Evolutionary conservation across 2,329 filamentous ascomycete genomes (phyloP), one percentile per base, ranked within the genome.

Genomic region (Colletotrichum tabaci): DNA sequence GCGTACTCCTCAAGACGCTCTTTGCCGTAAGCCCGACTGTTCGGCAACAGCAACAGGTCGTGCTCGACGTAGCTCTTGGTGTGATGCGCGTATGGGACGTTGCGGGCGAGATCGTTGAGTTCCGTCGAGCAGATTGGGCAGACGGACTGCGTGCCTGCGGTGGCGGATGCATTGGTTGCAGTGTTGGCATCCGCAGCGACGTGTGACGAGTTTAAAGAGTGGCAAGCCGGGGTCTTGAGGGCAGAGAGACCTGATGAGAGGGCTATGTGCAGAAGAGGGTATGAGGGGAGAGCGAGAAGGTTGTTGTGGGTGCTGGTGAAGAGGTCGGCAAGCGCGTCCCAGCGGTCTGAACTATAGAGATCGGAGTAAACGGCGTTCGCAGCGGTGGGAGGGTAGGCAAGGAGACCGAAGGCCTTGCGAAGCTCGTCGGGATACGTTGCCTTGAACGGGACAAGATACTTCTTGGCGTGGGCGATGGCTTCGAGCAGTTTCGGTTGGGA

Each of bases 51-150:
- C 23, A 97, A 88, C 1, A 96, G 89, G 79, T 98, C 95, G 56
- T 90, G 91, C 79, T 98, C 96, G 40, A 98, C 94, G 73, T 94
- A 93, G 79, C 94, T 98, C 86, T 97, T 97, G 40, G 93, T 95
- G 81, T 99, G 96, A 78, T 98, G 93, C 3, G 96, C 96, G 77
- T 98, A 98, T 0, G 96, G 96, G 55, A 99, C 93, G 76, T 92
- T 92, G 62, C 92, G 88, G 2, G 96, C 96, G 44, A 99, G 88
- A 77, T 95, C 93, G 80, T 98, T 98, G 67, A 99, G 89, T 82
- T 99, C 96, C 0, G 93, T 96, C 58, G 93, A 96, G 85, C 96
- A 99, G 78, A 99, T 98, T 3, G 96, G 96, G 77, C 96, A 99
- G 52, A 98, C 91, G 60, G 72, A 71, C 63, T 74, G 74, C 10